These are phyloP conservation scores for Cronartium quercuum DNA, from an alignment of 1,284 basidiomycete genomes.

Conservation along the genomic window DNA sequence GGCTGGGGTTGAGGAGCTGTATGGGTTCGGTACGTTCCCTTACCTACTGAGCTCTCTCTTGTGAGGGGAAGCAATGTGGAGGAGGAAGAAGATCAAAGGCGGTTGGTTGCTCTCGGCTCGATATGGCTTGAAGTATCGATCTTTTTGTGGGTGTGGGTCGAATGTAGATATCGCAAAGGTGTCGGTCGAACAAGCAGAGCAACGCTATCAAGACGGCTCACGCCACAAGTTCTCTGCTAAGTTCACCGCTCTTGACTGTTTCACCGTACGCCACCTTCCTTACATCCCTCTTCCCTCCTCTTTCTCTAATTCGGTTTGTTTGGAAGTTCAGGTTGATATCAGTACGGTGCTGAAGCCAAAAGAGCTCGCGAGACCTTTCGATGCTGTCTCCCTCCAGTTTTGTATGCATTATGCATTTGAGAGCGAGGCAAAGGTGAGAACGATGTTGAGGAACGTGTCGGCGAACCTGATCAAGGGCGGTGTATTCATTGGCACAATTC, in stretches of 20 bases:
- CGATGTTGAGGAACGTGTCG: slow-evolving; percentile 88
- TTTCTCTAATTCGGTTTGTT: neutral
- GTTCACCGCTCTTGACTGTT: slow-evolving; percentile 87
- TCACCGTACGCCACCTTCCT: slow-evolving; percentile 53
- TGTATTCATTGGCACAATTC: slow-evolving; percentile 87
- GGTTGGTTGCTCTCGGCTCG: neutral
- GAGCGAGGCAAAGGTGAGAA: slow-evolving; percentile 70
- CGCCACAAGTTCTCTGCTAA: slow-evolving; percentile 62
- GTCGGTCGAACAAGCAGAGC: slow-evolving; percentile 80
- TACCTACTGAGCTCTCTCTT: neutral
- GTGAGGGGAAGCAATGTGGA: neutral
- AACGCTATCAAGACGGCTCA: slow-evolving; percentile 59
- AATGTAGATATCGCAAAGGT: slow-evolving; percentile 78
- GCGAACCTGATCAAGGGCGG: slow-evolving; percentile 74
- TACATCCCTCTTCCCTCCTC: neutral
- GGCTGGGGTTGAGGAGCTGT: slow-evolving; percentile 70
- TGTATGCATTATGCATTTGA: slow-evolving; percentile 99
- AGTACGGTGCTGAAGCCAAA: slow-evolving; percentile 62
- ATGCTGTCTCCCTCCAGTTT: slow-evolving; percentile 96
- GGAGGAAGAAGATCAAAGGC: neutral
- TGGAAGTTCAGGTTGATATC: slow-evolving; percentile 56
- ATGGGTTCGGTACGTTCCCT: slow-evolving; percentile 66
- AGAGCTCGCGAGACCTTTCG: slow-evolving; percentile 62
- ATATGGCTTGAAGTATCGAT: neutral
- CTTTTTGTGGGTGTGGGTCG: neutral